These are phyloP conservation scores for Claviceps paspali DNA, from an alignment of 2,329 filamentous ascomycete genomes.

Conservation along the genomic window DNA sequence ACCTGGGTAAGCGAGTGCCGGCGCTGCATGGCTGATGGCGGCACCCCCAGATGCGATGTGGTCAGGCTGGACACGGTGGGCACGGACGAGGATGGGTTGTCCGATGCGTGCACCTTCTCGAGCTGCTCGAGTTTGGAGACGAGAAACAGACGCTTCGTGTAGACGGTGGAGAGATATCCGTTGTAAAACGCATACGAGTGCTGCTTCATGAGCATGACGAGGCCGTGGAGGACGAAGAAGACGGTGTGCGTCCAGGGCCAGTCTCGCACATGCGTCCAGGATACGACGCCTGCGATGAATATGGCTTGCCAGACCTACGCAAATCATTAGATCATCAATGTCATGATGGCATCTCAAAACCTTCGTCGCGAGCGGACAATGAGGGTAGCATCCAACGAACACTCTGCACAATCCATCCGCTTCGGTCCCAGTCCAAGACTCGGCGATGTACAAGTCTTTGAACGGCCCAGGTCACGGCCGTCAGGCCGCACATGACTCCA, in stretches of 20 bases:
- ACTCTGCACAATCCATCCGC: slow-evolving; percentile 62
- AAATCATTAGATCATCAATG: neutral
- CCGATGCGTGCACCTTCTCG: slow-evolving; percentile 32
- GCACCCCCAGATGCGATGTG: slow-evolving; percentile 27
- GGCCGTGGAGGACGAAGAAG: slow-evolving; percentile 58
- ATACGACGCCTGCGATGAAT: slow-evolving; percentile 47
- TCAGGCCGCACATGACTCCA: slow-evolving; percentile 51
- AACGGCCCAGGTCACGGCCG: slow-evolving; percentile 48
- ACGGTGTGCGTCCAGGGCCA: slow-evolving; percentile 78
- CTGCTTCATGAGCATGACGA: slow-evolving; percentile 73
- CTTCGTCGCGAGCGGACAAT: no score
- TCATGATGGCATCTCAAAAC: no score
- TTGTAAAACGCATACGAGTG: slow-evolving; percentile 71
- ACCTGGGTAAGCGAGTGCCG: slow-evolving; percentile 23
- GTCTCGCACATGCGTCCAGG: slow-evolving; percentile 51
- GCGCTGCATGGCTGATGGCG: slow-evolving; percentile 28
- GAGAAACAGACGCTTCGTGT: slow-evolving; percentile 33
- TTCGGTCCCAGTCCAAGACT: slow-evolving; percentile 50
- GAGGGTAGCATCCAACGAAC: no score
- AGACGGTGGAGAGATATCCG: slow-evolving; percentile 50
- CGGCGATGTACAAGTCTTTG: slow-evolving; percentile 44
- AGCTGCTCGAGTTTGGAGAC: slow-evolving; percentile 38
- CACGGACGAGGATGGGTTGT: slow-evolving; percentile 25
- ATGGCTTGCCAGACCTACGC: slow-evolving; percentile 48
- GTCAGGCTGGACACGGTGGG: slow-evolving; percentile 27